Evolutionary conservation across 1,284 basidiomycete species (phyloP).

Genomic region (Puccinia novopanici): DNA sequence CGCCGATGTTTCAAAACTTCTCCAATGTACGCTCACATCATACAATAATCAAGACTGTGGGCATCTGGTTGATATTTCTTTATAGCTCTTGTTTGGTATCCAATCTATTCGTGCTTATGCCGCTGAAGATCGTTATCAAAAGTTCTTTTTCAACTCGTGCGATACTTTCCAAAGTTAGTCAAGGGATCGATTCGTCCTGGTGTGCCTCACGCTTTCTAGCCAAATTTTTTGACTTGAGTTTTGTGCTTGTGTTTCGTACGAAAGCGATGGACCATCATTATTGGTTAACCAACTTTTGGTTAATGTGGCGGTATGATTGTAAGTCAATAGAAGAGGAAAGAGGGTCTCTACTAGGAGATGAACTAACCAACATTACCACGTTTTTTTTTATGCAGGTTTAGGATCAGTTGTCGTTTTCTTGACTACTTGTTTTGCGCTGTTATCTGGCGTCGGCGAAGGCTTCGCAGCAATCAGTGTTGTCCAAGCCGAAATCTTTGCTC

Average conservation of each 20-base stretch:
- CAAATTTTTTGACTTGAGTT: background rate
- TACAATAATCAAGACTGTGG: background rate
- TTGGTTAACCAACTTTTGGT: slow-evolving; percentile 63
- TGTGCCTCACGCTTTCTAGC: slow-evolving; percentile 51
- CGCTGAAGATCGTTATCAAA: slow-evolving; percentile 48
- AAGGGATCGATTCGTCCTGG: background rate
- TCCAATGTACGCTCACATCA: slow-evolving; percentile 39
- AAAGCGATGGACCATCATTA: slow-evolving; percentile 51
- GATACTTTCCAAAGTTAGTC: slow-evolving; percentile 50
- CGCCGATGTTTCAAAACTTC: slow-evolving; percentile 51
- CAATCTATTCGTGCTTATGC: slow-evolving; percentile 51
- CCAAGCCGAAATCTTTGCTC: slow-evolving; percentile 71
- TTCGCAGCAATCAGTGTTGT: slow-evolving; percentile 58
- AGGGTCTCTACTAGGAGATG: background rate
- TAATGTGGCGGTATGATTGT: slow-evolving; percentile 74
- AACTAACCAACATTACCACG: slow-evolving; percentile 9
- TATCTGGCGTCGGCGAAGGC: slow-evolving; percentile 42
- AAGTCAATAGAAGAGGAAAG: slow-evolving; percentile 16
- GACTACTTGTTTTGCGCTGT: slow-evolving; percentile 43
- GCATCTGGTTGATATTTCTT: background rate
- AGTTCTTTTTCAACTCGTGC: slow-evolving; percentile 57
- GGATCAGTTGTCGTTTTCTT: slow-evolving; percentile 50
- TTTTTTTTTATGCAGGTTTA: slow-evolving; percentile 59
- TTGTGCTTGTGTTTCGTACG: background rate
- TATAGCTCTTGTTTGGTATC: slow-evolving; percentile 48